Percentiles rank a stretch among this genome's conserved stretches.
These are phyloP conservation scores for Lactarius pseudohatsudake DNA, from an alignment of 768 basidiomycete genomes.

Conservation along the genomic window DNA sequence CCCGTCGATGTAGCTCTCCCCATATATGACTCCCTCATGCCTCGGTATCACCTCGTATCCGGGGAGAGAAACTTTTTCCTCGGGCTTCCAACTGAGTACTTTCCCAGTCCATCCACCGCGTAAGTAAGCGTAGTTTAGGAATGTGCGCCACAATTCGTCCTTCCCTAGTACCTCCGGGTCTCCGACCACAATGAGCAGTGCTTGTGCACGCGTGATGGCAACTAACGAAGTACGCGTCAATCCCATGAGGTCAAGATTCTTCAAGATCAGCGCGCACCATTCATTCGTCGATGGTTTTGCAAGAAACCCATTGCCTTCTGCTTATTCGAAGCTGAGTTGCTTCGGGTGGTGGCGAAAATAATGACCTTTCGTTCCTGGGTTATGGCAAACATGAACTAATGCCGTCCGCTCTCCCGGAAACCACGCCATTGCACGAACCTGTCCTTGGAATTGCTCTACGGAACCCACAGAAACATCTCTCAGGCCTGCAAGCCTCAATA, in stretches of 20 bases:
- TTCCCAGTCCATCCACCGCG: constrained; percentile 56
- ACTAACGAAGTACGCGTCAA: constrained; percentile 39
- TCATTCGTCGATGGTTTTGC: constrained; percentile 39
- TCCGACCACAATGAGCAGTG: constrained; percentile 61
- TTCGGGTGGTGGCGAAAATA: constrained; percentile 41
- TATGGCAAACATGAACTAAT: too few species aligned
- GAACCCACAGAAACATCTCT: constrained; percentile 38
- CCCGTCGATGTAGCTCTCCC: constrained; percentile 9
- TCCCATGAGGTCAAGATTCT: background rate
- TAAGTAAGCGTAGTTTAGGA: constrained; percentile 55
- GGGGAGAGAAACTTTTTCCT: background rate
- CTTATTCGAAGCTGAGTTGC: constrained; percentile 33
- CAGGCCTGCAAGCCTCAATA: constrained; percentile 27
- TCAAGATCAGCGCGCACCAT: constrained; percentile 34
- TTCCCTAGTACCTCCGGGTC: constrained; percentile 57
- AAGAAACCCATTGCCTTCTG: constrained; percentile 39
- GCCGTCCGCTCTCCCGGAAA: too few species aligned
- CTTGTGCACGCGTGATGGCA: constrained; percentile 64
- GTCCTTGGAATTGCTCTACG: constrained; percentile 46
- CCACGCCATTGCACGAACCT: constrained; percentile 32
- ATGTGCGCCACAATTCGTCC: constrained; percentile 58
- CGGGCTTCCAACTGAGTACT: constrained; percentile 40
- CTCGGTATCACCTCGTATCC: background rate
- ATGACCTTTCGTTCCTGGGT: constrained; percentile 40
- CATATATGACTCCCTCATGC: background rate